Conservation (phyloP, 2,329 filamentous ascomycete genomes). For the Pyrenochaeta sp. region DNA sequence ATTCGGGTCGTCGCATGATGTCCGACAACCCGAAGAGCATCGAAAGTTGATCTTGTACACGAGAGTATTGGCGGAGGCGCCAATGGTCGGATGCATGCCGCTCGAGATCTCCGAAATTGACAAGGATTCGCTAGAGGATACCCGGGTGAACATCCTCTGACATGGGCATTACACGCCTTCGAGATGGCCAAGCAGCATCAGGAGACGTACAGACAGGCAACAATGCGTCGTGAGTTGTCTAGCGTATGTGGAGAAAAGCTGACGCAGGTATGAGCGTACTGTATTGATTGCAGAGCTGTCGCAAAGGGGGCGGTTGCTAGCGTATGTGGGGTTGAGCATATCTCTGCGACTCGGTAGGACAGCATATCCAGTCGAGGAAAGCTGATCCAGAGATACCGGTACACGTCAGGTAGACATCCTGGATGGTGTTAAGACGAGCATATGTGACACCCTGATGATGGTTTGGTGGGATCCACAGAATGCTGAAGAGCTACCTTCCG, state of each 20-base stretch:
- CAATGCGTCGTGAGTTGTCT: conserved; percentile 31
- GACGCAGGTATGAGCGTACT: conserved; percentile 22
- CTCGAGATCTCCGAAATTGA: conserved; percentile 6
- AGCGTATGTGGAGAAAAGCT: conserved; percentile 41
- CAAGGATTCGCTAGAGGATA: conserved; percentile 20
- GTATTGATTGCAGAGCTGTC: conserved; percentile 25
- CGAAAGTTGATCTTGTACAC: conserved; percentile 5
- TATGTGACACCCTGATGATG: conserved; percentile 2
- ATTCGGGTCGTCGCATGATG: conserved; percentile 23
- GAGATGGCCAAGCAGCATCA: conserved; percentile 3
- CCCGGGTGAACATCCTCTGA: conserved; percentile 19
- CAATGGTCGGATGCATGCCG: conserved; percentile 8
- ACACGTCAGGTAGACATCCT: not conserved
- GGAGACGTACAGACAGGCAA: conserved; percentile 11
- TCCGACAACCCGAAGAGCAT: conserved; percentile 16
- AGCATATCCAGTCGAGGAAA: conserved; percentile 30
- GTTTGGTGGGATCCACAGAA: not conserved
- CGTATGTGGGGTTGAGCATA: conserved; percentile 38
- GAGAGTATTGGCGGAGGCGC: conserved; percentile 8
- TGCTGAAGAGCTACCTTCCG: not conserved
- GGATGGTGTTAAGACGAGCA: not conserved
- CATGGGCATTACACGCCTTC: conserved; percentile 19
- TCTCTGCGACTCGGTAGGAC: conserved; percentile 20
- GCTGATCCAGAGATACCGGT: conserved; percentile 18
- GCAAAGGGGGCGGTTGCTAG: conserved; percentile 28